phyloP scores from a whole-genome alignment of 129 eudicot species.

The Sambucus nigra region DNA sequence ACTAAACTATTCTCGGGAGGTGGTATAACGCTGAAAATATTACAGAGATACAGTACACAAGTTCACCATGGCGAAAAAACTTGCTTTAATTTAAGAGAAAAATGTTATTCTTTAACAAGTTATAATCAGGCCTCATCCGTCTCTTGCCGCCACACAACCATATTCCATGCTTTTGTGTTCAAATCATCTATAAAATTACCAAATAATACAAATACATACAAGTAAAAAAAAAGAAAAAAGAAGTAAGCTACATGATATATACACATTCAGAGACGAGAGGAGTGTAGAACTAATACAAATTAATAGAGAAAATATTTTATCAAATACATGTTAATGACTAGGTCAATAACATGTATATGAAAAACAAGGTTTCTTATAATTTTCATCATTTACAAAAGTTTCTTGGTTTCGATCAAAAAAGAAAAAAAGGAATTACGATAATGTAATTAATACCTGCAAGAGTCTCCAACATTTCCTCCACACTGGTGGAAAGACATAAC shows the following conservation, averaged over 20 bases:
- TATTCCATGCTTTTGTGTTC: not conserved
- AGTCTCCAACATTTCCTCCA: constrained; percentile 98
- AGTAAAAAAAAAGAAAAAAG: not conserved
- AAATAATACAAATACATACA: not conserved
- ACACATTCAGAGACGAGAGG: not conserved
- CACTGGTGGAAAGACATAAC: constrained; percentile 99
- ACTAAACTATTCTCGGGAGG: too few relatives aligned
- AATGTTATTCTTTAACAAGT: not conserved
- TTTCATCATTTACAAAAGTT: too few relatives aligned
- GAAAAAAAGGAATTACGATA: not conserved
- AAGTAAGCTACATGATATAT: too few relatives aligned
- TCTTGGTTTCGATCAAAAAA: too few relatives aligned
- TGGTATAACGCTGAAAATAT: too few relatives aligned
- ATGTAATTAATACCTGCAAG: constrained; percentile 62
- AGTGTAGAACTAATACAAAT: too few relatives aligned
- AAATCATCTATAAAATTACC: not conserved
- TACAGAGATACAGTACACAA: not conserved
- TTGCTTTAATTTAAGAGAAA: not conserved
- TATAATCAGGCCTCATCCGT: not conserved
- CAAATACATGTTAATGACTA: not conserved
- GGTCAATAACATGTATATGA: constrained; percentile 15
- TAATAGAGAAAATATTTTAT: too few relatives aligned
- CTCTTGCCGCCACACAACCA: not conserved
- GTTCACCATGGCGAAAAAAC: not conserved
- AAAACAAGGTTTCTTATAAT: too few relatives aligned